A percentile compares a stretch with the other conserved stretches of the same genome.
These are phyloP conservation scores for Coprinopsis strossmayeri DNA, from an alignment of 768 basidiomycete genomes.

Conservation along the genomic window DNA sequence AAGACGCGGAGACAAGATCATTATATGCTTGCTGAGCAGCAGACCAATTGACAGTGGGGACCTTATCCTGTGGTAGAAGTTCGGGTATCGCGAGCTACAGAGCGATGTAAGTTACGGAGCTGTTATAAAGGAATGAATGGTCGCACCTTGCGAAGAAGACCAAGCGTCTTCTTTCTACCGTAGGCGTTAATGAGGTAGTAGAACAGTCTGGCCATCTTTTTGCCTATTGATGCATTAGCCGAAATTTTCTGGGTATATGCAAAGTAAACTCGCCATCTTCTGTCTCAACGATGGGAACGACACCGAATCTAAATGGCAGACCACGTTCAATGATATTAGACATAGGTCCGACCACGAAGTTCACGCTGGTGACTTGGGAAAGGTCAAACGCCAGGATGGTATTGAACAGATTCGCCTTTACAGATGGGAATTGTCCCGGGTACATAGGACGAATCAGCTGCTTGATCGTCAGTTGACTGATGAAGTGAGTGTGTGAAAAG, in stretches of 20 bases:
- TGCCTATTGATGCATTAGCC: slow-evolving; percentile 43
- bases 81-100: not conserved
- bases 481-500: not conserved
- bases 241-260: not conserved
- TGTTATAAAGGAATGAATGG: not conserved
- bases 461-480: not conserved
- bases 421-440: slow-evolving; percentile 70
- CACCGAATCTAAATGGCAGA: slow-evolving; percentile 78
- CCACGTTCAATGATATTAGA: slow-evolving; percentile 64
- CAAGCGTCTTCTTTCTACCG: slow-evolving; percentile 57
- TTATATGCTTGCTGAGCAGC: slow-evolving; percentile 24
- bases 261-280: slow-evolving; percentile 28
- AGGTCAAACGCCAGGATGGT: slow-evolving; percentile 78
- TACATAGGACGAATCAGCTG: slow-evolving; percentile 74
- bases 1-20: slow-evolving; percentile 25
- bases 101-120: not conserved
- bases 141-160: slow-evolving; percentile 51
- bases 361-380: slow-evolving; percentile 49
- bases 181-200: slow-evolving; percentile 58
- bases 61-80: not conserved
- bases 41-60: slow-evolving; percentile 4
- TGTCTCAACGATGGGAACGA: slow-evolving; percentile 68
- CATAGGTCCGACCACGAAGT: slow-evolving; percentile 59
- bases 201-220: slow-evolving; percentile 66
- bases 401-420: slow-evolving; percentile 80